Evolutionary conservation across 306 rosid genomes (phyloP).

Genomic region (Fagus sylvatica): DNA sequence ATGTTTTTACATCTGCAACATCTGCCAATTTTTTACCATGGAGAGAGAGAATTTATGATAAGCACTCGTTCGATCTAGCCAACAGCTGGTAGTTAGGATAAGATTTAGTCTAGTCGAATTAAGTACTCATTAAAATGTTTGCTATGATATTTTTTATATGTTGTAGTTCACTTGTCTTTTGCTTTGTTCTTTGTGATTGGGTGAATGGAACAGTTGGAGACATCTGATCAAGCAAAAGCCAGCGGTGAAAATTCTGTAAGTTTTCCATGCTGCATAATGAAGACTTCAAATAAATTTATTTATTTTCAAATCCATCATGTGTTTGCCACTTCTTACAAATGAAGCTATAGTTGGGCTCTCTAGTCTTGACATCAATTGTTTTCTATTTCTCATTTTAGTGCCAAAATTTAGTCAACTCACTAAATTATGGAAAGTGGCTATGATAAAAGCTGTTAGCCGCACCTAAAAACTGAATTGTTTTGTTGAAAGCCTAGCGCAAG

Average conservation of each 20-base stretch:
- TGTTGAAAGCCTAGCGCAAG: background rate
- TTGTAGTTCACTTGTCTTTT: constrained; percentile 25
- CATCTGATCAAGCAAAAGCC: constrained; percentile 78
- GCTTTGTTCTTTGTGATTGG: constrained; percentile 52
- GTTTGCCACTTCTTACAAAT: background rate
- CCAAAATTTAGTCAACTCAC: background rate
- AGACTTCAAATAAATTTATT: constrained; percentile 12
- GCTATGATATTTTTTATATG: constrained; percentile 6
- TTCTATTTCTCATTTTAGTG: background rate
- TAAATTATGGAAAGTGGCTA: too few species aligned
- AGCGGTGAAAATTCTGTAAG: constrained; percentile 86
- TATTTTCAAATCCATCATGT: background rate
- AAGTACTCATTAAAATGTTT: constrained; percentile 9
- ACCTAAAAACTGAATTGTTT: background rate
- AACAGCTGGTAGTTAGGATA: background rate
- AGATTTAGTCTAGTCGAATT: background rate
- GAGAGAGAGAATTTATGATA: background rate
- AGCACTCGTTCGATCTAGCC: background rate
- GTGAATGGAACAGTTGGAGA: constrained; percentile 88
- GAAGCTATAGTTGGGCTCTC: background rate
- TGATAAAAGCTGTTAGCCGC: background rate
- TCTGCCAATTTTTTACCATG: background rate
- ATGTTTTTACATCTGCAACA: background rate
- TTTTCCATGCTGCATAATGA: constrained; percentile 22
- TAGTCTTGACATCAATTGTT: background rate